Evolutionary conservation across 176 grass and related monocot genomes (phyloP).

Genomic region (Oryza brachyantha): DNA sequence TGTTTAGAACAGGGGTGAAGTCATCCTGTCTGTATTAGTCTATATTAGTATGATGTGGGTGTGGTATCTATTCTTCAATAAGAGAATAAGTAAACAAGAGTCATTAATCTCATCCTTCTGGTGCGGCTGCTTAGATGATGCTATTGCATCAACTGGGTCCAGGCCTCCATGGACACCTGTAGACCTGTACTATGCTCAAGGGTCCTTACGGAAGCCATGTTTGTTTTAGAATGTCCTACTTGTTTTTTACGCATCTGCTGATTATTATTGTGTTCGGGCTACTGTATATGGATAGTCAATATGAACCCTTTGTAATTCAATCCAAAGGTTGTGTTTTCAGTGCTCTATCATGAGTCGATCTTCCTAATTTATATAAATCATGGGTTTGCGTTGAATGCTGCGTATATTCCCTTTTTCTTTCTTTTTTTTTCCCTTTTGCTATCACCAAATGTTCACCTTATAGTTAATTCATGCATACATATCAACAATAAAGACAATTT

Average conservation of each 20-base stretch:
- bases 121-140: too few species aligned
- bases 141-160: too few species aligned
- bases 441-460: constrained; percentile 11
- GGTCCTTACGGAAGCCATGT: too few species aligned
- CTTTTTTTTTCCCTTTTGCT: not conserved
- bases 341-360: not conserved
- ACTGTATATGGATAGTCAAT: not conserved
- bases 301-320: not conserved
- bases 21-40: too few species aligned
- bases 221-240: too few species aligned
- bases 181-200: too few species aligned
- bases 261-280: not conserved
- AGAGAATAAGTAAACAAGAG: too few species aligned
- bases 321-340: not conserved
- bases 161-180: too few species aligned
- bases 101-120: too few species aligned
- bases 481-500: not conserved
- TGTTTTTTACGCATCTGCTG: not conserved
- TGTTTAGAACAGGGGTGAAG: too few species aligned
- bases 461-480: constrained; percentile 4
- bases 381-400: not conserved
- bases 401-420: not conserved
- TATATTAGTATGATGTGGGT: too few species aligned
- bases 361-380: constrained; percentile 2
- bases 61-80: too few species aligned